Conservation (phyloP, 441 rosid genomes). For the Arabidopsis hybrid region DNA sequence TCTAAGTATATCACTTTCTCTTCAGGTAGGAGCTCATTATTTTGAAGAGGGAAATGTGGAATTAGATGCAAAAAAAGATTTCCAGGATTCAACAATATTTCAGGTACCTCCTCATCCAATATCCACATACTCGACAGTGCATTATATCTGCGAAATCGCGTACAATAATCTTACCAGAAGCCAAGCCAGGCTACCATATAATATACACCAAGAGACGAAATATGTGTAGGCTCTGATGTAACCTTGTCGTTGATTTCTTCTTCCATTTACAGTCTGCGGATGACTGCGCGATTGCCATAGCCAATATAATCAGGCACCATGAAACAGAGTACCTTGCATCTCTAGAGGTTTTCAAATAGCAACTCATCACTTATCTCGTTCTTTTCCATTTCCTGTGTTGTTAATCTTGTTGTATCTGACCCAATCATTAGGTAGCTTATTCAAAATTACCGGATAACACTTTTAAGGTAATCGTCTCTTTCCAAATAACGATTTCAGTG, state of each 20-base stretch:
- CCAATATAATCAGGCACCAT: constrained; percentile 79
- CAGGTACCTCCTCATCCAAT: constrained; percentile 59
- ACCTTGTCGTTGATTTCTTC: constrained; percentile 1
- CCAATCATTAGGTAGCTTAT: constrained; percentile 75
- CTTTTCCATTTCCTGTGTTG: not conserved
- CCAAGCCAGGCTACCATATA: not conserved
- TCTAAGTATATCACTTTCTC: constrained; percentile 13
- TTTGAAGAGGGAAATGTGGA: constrained; percentile 99
- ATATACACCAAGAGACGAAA: not conserved
- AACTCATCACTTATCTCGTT: not conserved
- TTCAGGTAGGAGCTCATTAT: constrained; percentile 95
- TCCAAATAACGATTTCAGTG: not conserved
- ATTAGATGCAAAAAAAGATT: constrained; percentile 87
- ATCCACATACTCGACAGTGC: constrained; percentile 7
- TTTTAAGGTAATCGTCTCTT: constrained; percentile 67
- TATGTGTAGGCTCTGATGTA: not conserved
- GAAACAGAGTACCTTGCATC: constrained; percentile 90
- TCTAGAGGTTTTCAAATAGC: constrained; percentile 69
- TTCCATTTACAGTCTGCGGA: constrained; percentile 75
- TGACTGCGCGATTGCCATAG: constrained; percentile 73
- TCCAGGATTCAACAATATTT: constrained; percentile 80
- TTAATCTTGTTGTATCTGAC: constrained; percentile 25
- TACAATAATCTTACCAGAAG: not conserved
- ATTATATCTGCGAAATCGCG: not conserved
- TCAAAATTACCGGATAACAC: constrained; percentile 90